These are phyloP conservation scores for Pseudognaphalium luteoalbum DNA, from an alignment of 129 eudicot genomes.

Conservation along the genomic window DNA sequence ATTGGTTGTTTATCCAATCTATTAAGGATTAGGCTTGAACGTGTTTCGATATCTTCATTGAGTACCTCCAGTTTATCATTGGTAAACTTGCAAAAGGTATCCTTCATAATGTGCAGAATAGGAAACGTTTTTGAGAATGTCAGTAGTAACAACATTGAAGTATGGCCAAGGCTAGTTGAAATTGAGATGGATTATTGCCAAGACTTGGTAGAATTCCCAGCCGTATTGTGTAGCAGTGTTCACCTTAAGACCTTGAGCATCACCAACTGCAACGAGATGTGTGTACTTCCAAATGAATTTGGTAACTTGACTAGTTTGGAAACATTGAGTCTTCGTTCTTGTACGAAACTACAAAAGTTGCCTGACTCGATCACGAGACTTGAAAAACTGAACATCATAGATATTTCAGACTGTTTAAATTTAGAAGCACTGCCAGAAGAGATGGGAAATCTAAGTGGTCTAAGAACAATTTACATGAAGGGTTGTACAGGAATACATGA, in stretches of 20 bases:
- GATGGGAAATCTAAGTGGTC: slow-evolving; percentile 27
- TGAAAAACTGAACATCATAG: slow-evolving; percentile 29
- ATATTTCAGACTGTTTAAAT: slow-evolving; percentile 40
- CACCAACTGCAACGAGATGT: slow-evolving; percentile 40
- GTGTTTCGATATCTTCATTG: slow-evolving; percentile 35
- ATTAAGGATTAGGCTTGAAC: slow-evolving; percentile 41
- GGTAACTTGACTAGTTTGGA: slow-evolving; percentile 38
- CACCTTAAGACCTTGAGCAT: slow-evolving; percentile 40
- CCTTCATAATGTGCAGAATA: slow-evolving; percentile 44
- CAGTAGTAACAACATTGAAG: background rate
- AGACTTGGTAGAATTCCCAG: slow-evolving; percentile 32
- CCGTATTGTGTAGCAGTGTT: slow-evolving; percentile 24
- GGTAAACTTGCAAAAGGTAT: slow-evolving; percentile 39
- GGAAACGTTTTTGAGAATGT: slow-evolving; percentile 28
- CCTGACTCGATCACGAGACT: slow-evolving; percentile 38
- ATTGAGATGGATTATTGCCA: slow-evolving; percentile 44
- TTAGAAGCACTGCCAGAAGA: slow-evolving; percentile 29
- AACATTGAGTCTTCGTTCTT: slow-evolving; percentile 36
- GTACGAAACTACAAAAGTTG: slow-evolving; percentile 36
- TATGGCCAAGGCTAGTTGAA: slow-evolving; percentile 40
- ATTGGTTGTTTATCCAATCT: slow-evolving; percentile 35
- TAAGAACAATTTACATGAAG: slow-evolving; percentile 38
- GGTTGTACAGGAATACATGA: slow-evolving; percentile 35
- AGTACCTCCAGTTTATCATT: slow-evolving; percentile 19
- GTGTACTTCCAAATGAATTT: slow-evolving; percentile 34